Base-by-base conservation (phyloP, 768 basidiomycete genomes). In the Plicaturopsis crispa region DNA sequence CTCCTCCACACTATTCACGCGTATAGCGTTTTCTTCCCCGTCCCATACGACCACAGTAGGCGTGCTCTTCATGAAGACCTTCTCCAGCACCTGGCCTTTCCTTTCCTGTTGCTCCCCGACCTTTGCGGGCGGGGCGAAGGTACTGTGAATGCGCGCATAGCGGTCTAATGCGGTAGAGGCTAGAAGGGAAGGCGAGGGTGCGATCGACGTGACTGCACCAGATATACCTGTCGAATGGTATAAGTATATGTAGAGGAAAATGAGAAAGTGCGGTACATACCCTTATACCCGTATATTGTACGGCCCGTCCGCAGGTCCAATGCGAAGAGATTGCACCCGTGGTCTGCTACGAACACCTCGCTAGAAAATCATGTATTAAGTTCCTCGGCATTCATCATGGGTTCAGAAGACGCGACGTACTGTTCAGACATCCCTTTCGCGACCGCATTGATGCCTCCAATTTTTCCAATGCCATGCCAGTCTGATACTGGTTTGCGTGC, bases 11-110 rank as follows among this genome's bases (percentile, higher is more conserved):
- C 24, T 32, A 21, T 48, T 39, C 13, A 39, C 31, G 19, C 33
- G 21, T 4, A 28, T 18, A 4, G 41, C 19, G 34, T 54, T 48
- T 1, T 22, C 10, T 34, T 43, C 43, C 24, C 60, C 62, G 52
- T 81, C 84, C 83, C 80, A 88, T 14, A 74, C 60, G 26, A 80
- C 62, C 20, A 67, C 70, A 6, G 79, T 81, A 5, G 84, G 84
- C 4, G 65, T 59, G 38, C 70, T 70, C 33, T 75, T 80, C 52
- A 78, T 61, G 60, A 72, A 89, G 21, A 67, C 51, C 51, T 80
- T 88, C 23, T 77, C 74, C 4, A 84, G 53, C 12, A 84, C 68
- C 35, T 68, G 53, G 6, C 85, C 82, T 48, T 72, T 80, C 31
- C 61, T 55, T 34, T 78, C 72, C 42, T 73, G 72, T 40, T 66